These are phyloP conservation scores for Cucurbita ficifolia DNA, from an alignment of 306 rosid species.

Conservation along the genomic window DNA sequence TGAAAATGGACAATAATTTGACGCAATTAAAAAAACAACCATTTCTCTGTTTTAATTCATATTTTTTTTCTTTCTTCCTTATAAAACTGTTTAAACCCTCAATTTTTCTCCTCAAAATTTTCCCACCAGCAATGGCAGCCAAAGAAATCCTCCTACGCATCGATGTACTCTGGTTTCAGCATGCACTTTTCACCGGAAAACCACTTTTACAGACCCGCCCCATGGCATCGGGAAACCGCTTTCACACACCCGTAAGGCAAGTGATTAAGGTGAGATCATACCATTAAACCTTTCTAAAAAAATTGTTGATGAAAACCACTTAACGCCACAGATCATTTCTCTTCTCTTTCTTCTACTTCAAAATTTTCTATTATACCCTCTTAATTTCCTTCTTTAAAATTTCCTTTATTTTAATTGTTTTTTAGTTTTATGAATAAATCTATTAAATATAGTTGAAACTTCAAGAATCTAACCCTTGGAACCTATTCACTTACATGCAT, in stretches of 20 bases:
- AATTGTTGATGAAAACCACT: too few species aligned
- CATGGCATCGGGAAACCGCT: not conserved
- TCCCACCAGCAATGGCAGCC: slow-evolving; percentile 20
- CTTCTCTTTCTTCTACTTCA: too few species aligned
- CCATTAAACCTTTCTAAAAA: too few species aligned
- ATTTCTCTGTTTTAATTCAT: not conserved
- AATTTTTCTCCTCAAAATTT: not conserved
- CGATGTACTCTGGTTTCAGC: slow-evolving; percentile 50
- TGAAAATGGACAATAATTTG: not conserved
- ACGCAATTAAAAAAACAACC: not conserved
- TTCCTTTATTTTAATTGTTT: too few species aligned
- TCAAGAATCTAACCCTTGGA: too few species aligned
- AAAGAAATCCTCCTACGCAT: slow-evolving; percentile 48
- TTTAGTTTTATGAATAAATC: too few species aligned
- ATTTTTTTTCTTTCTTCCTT: not conserved
- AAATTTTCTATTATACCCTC: too few species aligned
- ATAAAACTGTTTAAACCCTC: not conserved
- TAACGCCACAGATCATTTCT: too few species aligned
- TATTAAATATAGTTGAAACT: too few species aligned
- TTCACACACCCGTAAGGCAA: slow-evolving; percentile 8
- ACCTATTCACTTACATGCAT: too few species aligned
- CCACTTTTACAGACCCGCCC: slow-evolving; percentile 5
- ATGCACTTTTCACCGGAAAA: slow-evolving; percentile 19
- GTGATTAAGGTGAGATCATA: slow-evolving; percentile 18
- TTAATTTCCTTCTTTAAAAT: too few species aligned